These are phyloP conservation scores for Coemansia sp. DNA, from an alignment of 192 early-diverging fungal species.

Conservation along the genomic window DNA sequence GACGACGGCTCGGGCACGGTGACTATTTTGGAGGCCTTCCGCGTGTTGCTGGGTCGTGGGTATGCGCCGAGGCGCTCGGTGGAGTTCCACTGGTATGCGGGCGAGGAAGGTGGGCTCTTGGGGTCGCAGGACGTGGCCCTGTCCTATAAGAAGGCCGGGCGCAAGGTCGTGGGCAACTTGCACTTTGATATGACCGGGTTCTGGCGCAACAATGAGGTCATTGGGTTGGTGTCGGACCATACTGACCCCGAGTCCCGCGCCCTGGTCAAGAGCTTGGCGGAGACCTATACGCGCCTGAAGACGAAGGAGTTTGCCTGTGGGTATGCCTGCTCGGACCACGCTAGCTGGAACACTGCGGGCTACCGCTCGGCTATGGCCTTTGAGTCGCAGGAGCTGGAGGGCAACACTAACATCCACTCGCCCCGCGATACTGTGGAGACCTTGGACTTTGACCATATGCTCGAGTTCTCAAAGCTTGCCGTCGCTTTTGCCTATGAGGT, in stretches of 20 bases:
- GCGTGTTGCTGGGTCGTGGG: conserved; percentile 63
- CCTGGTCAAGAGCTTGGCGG: conserved; percentile 59
- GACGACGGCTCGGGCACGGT: conserved; percentile 93
- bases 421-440: conserved; percentile 71
- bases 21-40: conserved; percentile 88
- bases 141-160: conserved; percentile 60
- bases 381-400: conserved; percentile 67
- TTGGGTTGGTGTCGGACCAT: conserved; percentile 83
- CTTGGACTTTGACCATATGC: conserved; percentile 84
- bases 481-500: conserved; percentile 87
- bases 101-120: conserved; percentile 85
- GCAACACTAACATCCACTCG: conserved; percentile 85
- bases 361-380: conserved; percentile 83
- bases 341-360: conserved; percentile 86
- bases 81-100: conserved; percentile 96
- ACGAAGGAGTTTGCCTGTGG: conserved; percentile 79
- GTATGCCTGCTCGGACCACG: conserved; percentile 88
- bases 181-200: conserved; percentile 98
- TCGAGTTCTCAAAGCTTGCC: conserved; percentile 80
- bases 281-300: conserved; percentile 65
- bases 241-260: conserved; percentile 62
- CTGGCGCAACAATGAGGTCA: conserved; percentile 57
- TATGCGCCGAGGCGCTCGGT: conserved; percentile 76
- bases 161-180: conserved; percentile 71
- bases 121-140: conserved; percentile 82